Conservation (phyloP, 1,139 yeast genomes). For the Blastobotrys aristatus region DNA sequence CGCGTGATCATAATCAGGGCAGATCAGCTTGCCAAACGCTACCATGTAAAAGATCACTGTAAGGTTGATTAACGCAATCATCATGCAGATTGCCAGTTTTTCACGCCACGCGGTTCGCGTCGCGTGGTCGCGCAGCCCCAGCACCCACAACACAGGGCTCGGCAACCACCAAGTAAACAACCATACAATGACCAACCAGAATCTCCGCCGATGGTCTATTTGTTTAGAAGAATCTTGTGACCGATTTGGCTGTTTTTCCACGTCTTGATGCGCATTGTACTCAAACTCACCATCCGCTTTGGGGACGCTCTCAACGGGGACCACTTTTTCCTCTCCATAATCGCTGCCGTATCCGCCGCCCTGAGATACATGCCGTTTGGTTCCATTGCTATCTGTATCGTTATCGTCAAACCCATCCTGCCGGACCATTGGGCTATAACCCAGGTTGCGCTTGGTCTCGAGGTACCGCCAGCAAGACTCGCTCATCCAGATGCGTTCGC, state of each 20-base stretch:
- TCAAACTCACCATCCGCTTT: background rate
- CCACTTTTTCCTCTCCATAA: background rate
- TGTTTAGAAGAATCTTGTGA: too few relatives aligned
- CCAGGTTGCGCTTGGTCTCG: slow-evolving; percentile 25
- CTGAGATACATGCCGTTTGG: background rate
- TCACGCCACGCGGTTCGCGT: slow-evolving; percentile 38
- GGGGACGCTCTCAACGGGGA: background rate
- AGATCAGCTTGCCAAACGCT: slow-evolving; percentile 31
- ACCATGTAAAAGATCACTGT: slow-evolving; percentile 37
- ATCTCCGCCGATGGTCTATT: slow-evolving; percentile 20
- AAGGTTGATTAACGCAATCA: slow-evolving; percentile 31
- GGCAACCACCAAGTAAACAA: slow-evolving; percentile 36
- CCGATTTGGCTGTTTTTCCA: slow-evolving; percentile 5
- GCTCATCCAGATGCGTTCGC: slow-evolving; percentile 32
- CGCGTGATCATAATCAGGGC: slow-evolving; percentile 37
- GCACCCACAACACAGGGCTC: slow-evolving; percentile 24
- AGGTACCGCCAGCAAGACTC: slow-evolving; percentile 35
- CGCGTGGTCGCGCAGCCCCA: slow-evolving; percentile 31
- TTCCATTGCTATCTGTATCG: background rate
- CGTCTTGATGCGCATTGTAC: background rate
- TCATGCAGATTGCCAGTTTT: slow-evolving; percentile 31
- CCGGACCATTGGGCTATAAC: background rate
- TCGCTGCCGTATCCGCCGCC: background rate
- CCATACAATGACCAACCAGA: slow-evolving; percentile 35
- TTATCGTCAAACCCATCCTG: background rate